Percentiles rank a stretch among this genome's conserved stretches.
phyloP scores from a whole-genome alignment of 2,329 filamentous ascomycete species.

The Fusarium chuoi region DNA sequence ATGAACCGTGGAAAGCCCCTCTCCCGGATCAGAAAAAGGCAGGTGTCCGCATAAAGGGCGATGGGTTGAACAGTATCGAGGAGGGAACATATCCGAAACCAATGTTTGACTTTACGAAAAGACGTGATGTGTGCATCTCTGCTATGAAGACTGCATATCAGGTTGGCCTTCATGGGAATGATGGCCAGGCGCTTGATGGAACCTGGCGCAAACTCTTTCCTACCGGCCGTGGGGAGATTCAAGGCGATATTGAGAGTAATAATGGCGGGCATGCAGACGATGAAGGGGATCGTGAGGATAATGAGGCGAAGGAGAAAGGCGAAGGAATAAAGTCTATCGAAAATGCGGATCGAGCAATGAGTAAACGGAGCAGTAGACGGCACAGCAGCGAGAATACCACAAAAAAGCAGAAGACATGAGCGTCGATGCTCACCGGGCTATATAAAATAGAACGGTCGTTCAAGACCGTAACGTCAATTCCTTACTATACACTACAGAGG shows the following conservation, averaged over 20 bases:
- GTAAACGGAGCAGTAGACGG: conserved; percentile 41
- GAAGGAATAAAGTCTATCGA: conserved; percentile 26
- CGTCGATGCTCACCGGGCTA: not conserved
- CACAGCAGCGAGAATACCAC: conserved; percentile 19
- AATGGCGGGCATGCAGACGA: conserved; percentile 46
- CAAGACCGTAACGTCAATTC: not conserved
- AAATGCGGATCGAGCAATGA: not conserved
- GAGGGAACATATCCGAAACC: conserved; percentile 74
- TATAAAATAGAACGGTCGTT: not conserved
- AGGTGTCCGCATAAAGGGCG: conserved; percentile 68
- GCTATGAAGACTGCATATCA: conserved; percentile 78
- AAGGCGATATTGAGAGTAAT: conserved; percentile 50
- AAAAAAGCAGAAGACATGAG: conserved; percentile 44
- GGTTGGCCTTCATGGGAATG: conserved; percentile 71
- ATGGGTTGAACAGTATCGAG: conserved; percentile 56
- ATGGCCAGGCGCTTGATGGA: conserved; percentile 70
- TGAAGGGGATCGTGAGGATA: conserved; percentile 39
- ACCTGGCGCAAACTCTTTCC: conserved; percentile 62
- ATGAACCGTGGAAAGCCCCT: conserved; percentile 82
- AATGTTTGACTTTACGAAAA: conserved; percentile 78
- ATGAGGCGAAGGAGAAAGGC: conserved; percentile 21
- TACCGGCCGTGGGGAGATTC: conserved; percentile 52
- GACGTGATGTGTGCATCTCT: conserved; percentile 70
- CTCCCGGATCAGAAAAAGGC: conserved; percentile 75
- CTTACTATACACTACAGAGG: not conserved